Conservation (phyloP, 2,329 filamentous ascomycete species). For the Cercospora janseana region DNA sequence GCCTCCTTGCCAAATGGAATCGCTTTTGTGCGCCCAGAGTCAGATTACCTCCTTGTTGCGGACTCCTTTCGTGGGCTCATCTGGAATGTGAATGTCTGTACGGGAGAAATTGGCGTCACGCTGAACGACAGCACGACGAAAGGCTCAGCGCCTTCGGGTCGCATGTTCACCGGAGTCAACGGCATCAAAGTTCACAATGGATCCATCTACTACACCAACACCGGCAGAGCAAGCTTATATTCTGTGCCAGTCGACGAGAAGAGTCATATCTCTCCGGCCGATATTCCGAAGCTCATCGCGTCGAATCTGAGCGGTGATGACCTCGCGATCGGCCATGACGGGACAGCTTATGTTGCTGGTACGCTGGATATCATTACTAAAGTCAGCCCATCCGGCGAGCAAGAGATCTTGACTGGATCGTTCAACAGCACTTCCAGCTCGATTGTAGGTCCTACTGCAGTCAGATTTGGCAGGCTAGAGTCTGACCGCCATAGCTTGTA, state of each 20-base stretch:
- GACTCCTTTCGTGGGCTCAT: constrained; percentile 17
- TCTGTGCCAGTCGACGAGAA: constrained; percentile 3
- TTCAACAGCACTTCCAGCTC: constrained; percentile 5
- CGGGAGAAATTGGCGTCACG: constrained; percentile 5
- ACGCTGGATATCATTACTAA: background rate
- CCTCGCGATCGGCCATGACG: constrained; percentile 2
- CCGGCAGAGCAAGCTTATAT: constrained; percentile 8
- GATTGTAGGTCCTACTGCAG: constrained; percentile 12
- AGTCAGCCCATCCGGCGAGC: background rate
- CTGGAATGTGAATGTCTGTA: constrained; percentile 15
- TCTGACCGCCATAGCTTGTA: constrained; percentile 15
- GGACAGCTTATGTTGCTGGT: background rate
- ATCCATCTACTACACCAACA: constrained; percentile 10
- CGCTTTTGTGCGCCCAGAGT: constrained; percentile 4
- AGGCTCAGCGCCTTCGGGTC: background rate
- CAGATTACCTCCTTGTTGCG: constrained; percentile 11
- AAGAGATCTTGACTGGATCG: background rate
- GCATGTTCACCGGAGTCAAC: constrained; percentile 7
- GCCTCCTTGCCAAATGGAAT: constrained; percentile 8
- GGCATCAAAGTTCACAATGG: constrained; percentile 12
- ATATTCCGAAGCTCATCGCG: background rate
- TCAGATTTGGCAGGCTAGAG: constrained; percentile 7
- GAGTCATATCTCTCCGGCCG: background rate
- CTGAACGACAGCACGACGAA: constrained; percentile 15
- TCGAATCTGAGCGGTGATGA: constrained; percentile 12